A percentile compares a stretch with the other conserved stretches of the same genome.
These are phyloP conservation scores for Malassezia arunalokei DNA, from an alignment of 1,284 basidiomycete genomes.

Conservation along the genomic window DNA sequence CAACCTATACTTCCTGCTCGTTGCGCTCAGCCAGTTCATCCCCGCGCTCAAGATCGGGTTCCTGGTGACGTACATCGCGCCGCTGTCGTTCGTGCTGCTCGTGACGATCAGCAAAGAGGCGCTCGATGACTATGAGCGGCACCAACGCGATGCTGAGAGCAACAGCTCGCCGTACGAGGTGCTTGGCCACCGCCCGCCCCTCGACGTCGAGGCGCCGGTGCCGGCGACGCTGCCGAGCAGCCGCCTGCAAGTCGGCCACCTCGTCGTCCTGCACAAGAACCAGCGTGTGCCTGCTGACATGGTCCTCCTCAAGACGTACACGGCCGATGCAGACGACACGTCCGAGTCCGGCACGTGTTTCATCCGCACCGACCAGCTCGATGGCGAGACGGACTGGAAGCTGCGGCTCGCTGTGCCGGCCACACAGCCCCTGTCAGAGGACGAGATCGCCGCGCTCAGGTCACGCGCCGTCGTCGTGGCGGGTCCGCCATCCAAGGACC, in stretches of 20 bases:
- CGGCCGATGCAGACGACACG: constrained; percentile 25
- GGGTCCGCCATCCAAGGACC: constrained; percentile 89
- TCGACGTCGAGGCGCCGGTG: constrained; percentile 16
- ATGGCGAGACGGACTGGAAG: constrained; percentile 99
- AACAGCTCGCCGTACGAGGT: constrained; percentile 84
- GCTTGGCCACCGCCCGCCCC: constrained; percentile 51
- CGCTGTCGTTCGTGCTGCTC: constrained; percentile 80
- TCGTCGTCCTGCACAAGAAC: constrained; percentile 88
- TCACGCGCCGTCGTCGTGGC: constrained; percentile 51
- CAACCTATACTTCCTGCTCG: constrained; percentile 95
- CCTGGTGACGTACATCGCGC: constrained; percentile 89
- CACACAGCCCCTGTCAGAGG: constrained; percentile 62
- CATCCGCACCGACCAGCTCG: constrained; percentile 91
- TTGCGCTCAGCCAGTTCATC: constrained; percentile 88
- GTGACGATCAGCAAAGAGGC: constrained; percentile 99
- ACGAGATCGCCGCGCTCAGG: constrained; percentile 56
- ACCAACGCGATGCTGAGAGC: constrained; percentile 79
- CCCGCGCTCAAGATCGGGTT: constrained; percentile 97
- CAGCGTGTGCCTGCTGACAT: constrained; percentile 92
- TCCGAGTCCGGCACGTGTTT: constrained; percentile 75
- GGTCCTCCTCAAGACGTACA: constrained; percentile 67
- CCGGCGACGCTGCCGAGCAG: constrained; percentile 57
- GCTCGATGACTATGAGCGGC: constrained; percentile 88
- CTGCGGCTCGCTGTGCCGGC: constrained; percentile 73
- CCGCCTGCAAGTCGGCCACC: constrained; percentile 75